phyloP scores from a whole-genome alignment of 805 yeast species.

The Pichia insulana region DNA sequence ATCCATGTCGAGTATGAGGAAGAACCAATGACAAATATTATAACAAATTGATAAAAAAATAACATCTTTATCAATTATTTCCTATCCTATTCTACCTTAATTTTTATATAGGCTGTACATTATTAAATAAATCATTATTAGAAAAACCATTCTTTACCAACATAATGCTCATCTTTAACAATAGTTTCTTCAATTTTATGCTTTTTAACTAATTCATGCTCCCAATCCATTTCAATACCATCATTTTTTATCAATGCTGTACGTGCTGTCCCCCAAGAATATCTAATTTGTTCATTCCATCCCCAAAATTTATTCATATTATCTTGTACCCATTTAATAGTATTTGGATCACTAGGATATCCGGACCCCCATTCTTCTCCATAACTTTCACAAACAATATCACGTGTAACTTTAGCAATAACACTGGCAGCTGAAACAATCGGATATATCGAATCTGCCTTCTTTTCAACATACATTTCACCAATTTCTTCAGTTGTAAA shows the following conservation, averaged over 20 bases:
- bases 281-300: constrained; percentile 69
- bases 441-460: constrained; percentile 89
- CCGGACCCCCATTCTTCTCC: constrained; percentile 67
- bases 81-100: neutral
- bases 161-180: neutral
- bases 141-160: constrained; percentile 8
- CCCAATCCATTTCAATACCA: constrained; percentile 51
- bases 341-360: constrained; percentile 88
- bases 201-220: constrained; percentile 32
- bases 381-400: constrained; percentile 27
- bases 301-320: constrained; percentile 72
- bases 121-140: neutral
- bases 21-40: constrained; percentile 28
- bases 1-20: constrained; percentile 66
- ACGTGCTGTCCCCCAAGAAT: constrained; percentile 90
- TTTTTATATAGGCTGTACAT: neutral
- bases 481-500: constrained; percentile 49
- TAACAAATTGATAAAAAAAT: constrained; percentile 8
- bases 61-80: too few species aligned
- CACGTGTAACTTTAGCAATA: constrained; percentile 95
- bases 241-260: constrained; percentile 53
- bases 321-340: constrained; percentile 63
- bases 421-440: constrained; percentile 92
- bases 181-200: constrained; percentile 6
- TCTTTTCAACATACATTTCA: constrained; percentile 77